A percentile compares a stretch with the other conserved stretches of the same genome.
phyloP scores from a whole-genome alignment of 331 rosid genomes.

The Ulmus americana region DNA sequence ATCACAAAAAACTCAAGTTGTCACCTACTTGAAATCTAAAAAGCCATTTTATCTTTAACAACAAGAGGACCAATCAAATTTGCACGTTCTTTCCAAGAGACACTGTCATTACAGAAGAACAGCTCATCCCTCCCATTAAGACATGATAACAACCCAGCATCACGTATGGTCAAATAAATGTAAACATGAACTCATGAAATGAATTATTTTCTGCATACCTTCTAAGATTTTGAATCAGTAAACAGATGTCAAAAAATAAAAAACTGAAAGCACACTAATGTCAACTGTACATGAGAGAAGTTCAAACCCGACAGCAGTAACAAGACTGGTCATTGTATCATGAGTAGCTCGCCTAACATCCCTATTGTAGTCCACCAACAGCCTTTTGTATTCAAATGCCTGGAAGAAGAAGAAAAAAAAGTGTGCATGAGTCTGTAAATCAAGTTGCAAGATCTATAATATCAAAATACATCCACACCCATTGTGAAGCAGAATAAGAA shows the following conservation, averaged over 20 bases:
- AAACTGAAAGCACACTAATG: background rate
- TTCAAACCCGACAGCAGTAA: constrained; percentile 58
- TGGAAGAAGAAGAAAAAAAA: constrained; percentile 19
- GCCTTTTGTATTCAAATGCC: constrained; percentile 88
- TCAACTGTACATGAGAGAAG: constrained; percentile 22
- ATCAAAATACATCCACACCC: constrained; percentile 9
- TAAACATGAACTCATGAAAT: background rate
- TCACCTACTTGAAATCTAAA: background rate
- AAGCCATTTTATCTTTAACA: background rate
- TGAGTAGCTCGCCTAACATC: constrained; percentile 91
- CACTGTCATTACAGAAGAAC: background rate
- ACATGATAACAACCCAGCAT: constrained; percentile 3
- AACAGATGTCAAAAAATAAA: background rate
- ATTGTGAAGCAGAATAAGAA: constrained; percentile 10
- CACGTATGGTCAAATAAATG: background rate
- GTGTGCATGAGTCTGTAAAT: background rate
- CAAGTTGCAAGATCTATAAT: constrained; percentile 7
- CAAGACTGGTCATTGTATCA: constrained; percentile 78
- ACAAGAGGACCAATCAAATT: constrained; percentile 1
- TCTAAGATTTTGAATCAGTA: constrained; percentile 12
- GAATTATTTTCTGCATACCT: background rate
- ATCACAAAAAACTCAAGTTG: background rate
- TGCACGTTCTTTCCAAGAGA: background rate
- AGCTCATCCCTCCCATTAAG: constrained; percentile 1
- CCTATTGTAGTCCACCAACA: constrained; percentile 90